These are phyloP conservation scores for Elaphomyces granulatus DNA, from an alignment of 495 filamentous ascomycete species.

Conservation along the genomic window DNA sequence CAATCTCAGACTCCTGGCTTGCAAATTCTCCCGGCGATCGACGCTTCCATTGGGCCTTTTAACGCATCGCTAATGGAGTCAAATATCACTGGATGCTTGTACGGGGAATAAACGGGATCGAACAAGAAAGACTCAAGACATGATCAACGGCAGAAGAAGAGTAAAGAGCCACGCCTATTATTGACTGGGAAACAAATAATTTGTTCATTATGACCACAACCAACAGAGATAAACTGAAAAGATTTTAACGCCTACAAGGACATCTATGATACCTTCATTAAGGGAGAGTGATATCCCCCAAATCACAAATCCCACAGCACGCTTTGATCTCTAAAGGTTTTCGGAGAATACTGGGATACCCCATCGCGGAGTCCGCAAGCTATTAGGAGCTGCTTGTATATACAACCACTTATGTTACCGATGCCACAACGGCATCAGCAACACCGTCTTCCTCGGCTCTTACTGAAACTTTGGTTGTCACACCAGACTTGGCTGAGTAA, in stretches of 20 bases:
- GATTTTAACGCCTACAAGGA: neutral
- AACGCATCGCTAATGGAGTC: too few species aligned
- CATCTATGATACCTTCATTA: neutral
- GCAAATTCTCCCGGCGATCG: too few species aligned
- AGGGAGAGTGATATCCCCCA: neutral
- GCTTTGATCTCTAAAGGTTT: too few species aligned
- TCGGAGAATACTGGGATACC: neutral
- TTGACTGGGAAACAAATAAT: neutral
- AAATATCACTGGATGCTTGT: too few species aligned
- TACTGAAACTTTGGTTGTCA: slow-evolving; percentile 86
- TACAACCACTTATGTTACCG: slow-evolving; percentile 48
- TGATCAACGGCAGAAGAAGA: slow-evolving; percentile 1
- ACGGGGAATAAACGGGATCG: slow-evolving; percentile 5
- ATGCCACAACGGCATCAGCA: slow-evolving; percentile 67
- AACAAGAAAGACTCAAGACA: slow-evolving; percentile 14
- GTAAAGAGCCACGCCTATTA: neutral
- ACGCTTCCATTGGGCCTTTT: neutral
- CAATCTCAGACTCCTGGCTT: too few species aligned
- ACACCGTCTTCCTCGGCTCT: slow-evolving; percentile 87
- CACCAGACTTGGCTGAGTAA: slow-evolving; percentile 76
- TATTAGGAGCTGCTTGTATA: neutral
- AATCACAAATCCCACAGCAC: too few species aligned
- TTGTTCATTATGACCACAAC: neutral
- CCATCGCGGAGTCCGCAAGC: neutral
- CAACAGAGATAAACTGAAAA: neutral